Evolutionary conservation across 805 yeast species (phyloP).

Genomic region (Starmerella geochares): DNA sequence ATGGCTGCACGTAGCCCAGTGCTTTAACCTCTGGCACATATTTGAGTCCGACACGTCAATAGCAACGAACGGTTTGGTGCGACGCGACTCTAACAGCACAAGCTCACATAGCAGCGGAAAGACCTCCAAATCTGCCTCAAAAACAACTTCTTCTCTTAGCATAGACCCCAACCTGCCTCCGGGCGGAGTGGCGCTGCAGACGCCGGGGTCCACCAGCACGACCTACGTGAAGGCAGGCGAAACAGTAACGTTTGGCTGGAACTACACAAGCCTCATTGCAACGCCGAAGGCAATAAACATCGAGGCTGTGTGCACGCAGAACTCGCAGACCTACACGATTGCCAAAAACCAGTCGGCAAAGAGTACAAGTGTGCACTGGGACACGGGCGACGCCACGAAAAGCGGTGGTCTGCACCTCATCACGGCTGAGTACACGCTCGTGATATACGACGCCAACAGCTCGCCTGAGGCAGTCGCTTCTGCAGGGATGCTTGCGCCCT

Average conservation of each 20-base stretch:
- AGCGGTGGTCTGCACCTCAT: conserved; percentile 25
- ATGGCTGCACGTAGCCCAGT: neutral
- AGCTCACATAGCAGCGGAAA: neutral
- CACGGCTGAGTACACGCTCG: conserved; percentile 33
- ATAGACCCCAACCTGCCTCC: conserved; percentile 32
- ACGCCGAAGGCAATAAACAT: conserved; percentile 34
- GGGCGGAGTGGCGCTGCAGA: conserved; percentile 31
- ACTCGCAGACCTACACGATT: conserved; percentile 33
- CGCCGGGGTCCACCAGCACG: conserved; percentile 31
- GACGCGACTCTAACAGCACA: conserved; percentile 6
- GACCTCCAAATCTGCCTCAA: conserved; percentile 8
- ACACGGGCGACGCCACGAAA: conserved; percentile 30
- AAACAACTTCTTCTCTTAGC: conserved; percentile 12
- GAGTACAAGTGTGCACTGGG: conserved; percentile 32
- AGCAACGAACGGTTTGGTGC: neutral
- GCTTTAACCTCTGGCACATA: neutral
- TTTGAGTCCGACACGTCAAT: neutral
- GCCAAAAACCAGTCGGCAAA: conserved; percentile 30
- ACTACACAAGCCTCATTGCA: conserved; percentile 31
- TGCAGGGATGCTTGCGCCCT: conserved; percentile 33
- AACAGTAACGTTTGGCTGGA: conserved; percentile 36
- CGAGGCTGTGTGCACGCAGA: conserved; percentile 33
- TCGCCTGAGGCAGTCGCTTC: conserved; percentile 27
- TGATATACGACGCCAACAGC: conserved; percentile 31
- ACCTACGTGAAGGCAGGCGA: conserved; percentile 35